Evolutionary conservation across 2,329 filamentous ascomycete species (phyloP).

Genomic region (Epichloe elymi): DNA sequence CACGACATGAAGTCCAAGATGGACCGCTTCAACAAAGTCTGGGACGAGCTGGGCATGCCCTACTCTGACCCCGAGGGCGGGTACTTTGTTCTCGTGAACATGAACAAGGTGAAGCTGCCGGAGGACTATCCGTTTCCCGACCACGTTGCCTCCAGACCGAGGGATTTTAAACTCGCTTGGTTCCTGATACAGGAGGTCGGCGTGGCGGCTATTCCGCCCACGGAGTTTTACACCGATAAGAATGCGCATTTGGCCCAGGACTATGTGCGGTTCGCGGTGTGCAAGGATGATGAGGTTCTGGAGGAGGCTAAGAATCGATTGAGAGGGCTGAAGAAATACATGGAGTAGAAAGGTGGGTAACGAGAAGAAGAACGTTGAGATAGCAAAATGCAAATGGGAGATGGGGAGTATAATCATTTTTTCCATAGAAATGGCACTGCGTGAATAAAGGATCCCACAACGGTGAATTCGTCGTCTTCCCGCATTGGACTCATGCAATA

Average conservation of each 20-base stretch:
- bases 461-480: too few relatives aligned
- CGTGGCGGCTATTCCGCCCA: constrained; percentile 89
- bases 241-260: constrained; percentile 83
- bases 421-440: too few relatives aligned
- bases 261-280: constrained; percentile 90
- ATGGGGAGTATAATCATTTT: too few relatives aligned
- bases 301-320: constrained; percentile 67
- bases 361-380: too few relatives aligned
- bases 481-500: too few relatives aligned
- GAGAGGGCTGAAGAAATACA: constrained; percentile 59
- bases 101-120: constrained; percentile 75
- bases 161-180: constrained; percentile 93
- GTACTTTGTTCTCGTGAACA: constrained; percentile 94
- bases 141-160: constrained; percentile 71
- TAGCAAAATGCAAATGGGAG: too few relatives aligned
- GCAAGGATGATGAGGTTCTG: constrained; percentile 80
- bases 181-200: constrained; percentile 95
- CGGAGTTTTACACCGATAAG: constrained; percentile 83
- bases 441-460: too few relatives aligned
- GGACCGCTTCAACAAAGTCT: constrained; percentile 71
- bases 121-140: constrained; percentile 76
- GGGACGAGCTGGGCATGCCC: constrained; percentile 60
- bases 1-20: constrained; percentile 84
- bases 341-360: constrained; percentile 18
- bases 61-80: constrained; percentile 92